These are phyloP conservation scores for Ascochyta rabiei DNA, from an alignment of 2,329 filamentous ascomycete genomes.

Conservation along the genomic window DNA sequence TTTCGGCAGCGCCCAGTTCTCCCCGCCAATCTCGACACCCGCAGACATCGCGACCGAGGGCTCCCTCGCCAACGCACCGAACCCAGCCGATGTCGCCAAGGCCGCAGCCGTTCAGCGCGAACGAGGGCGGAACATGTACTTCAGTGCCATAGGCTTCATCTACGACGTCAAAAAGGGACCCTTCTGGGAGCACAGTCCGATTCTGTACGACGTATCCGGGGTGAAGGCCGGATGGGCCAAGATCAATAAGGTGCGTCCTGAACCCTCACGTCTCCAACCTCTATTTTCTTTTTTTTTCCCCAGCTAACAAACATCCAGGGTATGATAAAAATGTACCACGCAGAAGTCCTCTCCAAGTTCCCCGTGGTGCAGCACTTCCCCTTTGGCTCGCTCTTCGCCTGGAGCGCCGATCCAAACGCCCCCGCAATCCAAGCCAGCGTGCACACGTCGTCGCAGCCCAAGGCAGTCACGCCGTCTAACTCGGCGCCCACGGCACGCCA, in stretches of 20 bases:
- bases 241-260: conserved; percentile 71
- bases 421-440: conserved; percentile 38
- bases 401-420: conserved; percentile 54
- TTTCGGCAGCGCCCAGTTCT: conserved; percentile 89
- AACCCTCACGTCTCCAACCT: neutral
- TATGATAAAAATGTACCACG: conserved; percentile 99
- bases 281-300: neutral
- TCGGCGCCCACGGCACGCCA: conserved; percentile 27
- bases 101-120: conserved; percentile 49
- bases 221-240: conserved; percentile 92
- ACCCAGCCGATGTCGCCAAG: conserved; percentile 68
- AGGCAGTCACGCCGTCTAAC: conserved; percentile 24
- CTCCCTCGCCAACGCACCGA: conserved; percentile 70
- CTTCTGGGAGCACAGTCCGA: conserved; percentile 93
- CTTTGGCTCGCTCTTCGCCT: conserved; percentile 57
- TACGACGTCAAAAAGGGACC: conserved; percentile 95
- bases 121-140: conserved; percentile 71
- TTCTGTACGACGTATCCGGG: conserved; percentile 91
- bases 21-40: conserved; percentile 68
- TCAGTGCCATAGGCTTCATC: conserved; percentile 94
- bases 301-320: conserved; percentile 60
- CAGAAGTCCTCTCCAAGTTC: conserved; percentile 94
- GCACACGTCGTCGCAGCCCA: conserved; percentile 47
- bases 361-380: conserved; percentile 94
- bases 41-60: conserved; percentile 74